These are phyloP conservation scores for Hirsutella minnesotensis DNA, from an alignment of 2,329 filamentous ascomycete species.

Conservation along the genomic window DNA sequence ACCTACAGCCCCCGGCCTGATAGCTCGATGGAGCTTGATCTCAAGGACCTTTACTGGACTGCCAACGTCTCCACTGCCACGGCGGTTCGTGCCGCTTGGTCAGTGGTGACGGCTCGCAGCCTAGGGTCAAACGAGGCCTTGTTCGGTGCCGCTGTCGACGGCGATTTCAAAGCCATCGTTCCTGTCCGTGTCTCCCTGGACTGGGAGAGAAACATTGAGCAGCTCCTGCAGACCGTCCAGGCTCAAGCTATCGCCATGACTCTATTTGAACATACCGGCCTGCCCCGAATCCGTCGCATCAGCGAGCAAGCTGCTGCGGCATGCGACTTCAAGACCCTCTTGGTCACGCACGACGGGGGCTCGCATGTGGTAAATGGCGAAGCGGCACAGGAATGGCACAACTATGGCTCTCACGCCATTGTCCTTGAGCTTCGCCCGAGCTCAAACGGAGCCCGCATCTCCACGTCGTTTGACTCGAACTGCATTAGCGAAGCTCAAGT, in stretches of 20 bases:
- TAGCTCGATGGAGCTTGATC: background rate
- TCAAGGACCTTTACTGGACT: background rate
- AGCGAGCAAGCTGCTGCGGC: conserved; percentile 3
- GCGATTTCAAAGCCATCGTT: conserved; percentile 7
- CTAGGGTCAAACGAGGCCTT: conserved; percentile 18
- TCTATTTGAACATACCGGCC: conserved; percentile 13
- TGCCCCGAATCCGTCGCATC: conserved; percentile 15
- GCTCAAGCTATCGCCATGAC: conserved; percentile 11
- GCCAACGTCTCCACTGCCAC: background rate
- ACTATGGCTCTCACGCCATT: conserved; percentile 3
- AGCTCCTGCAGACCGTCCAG: conserved; percentile 10
- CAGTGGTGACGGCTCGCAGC: conserved; percentile 22
- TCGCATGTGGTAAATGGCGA: background rate
- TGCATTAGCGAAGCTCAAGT: conserved; percentile 3
- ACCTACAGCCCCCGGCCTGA: background rate
- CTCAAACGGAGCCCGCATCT: background rate
- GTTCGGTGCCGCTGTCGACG: conserved; percentile 11
- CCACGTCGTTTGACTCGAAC: conserved; percentile 5
- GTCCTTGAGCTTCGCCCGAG: conserved; percentile 3
- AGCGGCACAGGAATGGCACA: background rate
- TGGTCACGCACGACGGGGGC: background rate
- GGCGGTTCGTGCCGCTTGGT: conserved; percentile 11
- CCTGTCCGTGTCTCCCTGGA: conserved; percentile 6
- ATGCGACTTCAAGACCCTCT: conserved; percentile 7
- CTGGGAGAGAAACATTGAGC: conserved; percentile 3